These are phyloP conservation scores for Amanita pseudoporphyria DNA, from an alignment of 768 basidiomycete species.

Conservation along the genomic window DNA sequence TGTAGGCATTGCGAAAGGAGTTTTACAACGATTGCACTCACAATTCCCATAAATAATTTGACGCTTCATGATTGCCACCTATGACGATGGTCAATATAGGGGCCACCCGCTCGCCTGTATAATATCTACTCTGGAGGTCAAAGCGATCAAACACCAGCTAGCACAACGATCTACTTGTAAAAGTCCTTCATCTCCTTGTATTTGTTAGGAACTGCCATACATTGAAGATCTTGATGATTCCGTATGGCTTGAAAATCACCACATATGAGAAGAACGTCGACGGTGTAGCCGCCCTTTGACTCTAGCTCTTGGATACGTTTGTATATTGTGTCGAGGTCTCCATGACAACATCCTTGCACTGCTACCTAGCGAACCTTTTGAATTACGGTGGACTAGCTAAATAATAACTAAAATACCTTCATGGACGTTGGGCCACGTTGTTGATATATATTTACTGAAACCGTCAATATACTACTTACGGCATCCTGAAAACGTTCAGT, in stretches of 20 bases:
- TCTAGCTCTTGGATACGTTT: slow-evolving; percentile 57
- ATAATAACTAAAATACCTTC: not conserved
- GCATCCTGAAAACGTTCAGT: slow-evolving; percentile 65
- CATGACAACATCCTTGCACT: slow-evolving; percentile 93
- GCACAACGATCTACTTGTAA: slow-evolving; percentile 43
- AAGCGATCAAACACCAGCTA: not conserved
- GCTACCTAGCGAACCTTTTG: slow-evolving; percentile 48
- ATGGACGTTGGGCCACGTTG: not conserved
- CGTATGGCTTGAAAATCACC: slow-evolving; percentile 95
- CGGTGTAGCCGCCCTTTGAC: slow-evolving; percentile 45
- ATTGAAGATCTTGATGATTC: slow-evolving; percentile 74
- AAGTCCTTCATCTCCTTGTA: slow-evolving; percentile 82
- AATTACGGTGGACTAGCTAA: not conserved
- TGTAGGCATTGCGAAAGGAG: not conserved
- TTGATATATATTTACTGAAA: not conserved
- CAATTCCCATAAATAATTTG: slow-evolving; percentile 96
- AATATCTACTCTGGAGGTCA: slow-evolving; percentile 49
- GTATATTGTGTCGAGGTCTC: slow-evolving; percentile 86
- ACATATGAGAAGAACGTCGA: slow-evolving; percentile 85
- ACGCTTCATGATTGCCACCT: slow-evolving; percentile 97
- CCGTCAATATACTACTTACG: not conserved
- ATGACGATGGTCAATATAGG: slow-evolving; percentile 89
- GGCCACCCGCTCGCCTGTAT: slow-evolving; percentile 72
- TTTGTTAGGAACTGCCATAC: slow-evolving; percentile 88
- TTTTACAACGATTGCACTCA: slow-evolving; percentile 26